phyloP scores from a whole-genome alignment of 352 stramenopile species.

The Phytophthora sojae region DNA sequence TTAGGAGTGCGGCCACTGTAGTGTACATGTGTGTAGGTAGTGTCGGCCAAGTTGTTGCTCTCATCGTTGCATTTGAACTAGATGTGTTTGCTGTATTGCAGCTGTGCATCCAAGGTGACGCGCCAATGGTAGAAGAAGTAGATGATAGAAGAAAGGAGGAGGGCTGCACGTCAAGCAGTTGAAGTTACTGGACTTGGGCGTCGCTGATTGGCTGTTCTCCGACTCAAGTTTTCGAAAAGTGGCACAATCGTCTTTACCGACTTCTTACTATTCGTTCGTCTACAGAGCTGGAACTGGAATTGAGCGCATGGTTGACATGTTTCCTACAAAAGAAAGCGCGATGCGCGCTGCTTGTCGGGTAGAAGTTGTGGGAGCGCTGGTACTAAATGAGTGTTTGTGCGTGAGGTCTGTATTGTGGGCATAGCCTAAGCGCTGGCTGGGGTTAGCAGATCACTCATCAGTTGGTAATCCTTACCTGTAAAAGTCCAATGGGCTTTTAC shows the following conservation, averaged over 20 bases:
- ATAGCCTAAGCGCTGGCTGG: background rate
- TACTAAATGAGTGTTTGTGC: constrained; percentile 13
- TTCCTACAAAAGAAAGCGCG: background rate
- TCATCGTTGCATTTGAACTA: no score
- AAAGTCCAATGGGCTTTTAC: constrained; percentile 47
- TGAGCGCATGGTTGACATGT: no score
- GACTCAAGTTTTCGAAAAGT: background rate
- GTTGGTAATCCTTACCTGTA: constrained; percentile 91
- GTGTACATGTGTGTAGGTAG: no score
- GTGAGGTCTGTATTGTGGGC: constrained; percentile 11
- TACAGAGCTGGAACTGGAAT: background rate
- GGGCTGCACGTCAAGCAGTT: background rate
- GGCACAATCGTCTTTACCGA: background rate
- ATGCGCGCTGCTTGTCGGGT: background rate
- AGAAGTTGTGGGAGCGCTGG: no score
- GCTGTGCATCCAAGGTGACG: no score
- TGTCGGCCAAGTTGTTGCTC: no score
- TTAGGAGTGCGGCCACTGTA: no score
- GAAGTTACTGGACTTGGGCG: background rate
- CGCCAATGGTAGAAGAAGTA: no score
- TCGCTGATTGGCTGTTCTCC: background rate
- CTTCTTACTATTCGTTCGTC: background rate
- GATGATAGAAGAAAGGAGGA: no score
- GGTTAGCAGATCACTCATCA: constrained; percentile 63
- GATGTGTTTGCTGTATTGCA: no score